These are phyloP conservation scores for Hypoxylon sp. DNA, from an alignment of 2,329 filamentous ascomycete genomes.

Conservation along the genomic window DNA sequence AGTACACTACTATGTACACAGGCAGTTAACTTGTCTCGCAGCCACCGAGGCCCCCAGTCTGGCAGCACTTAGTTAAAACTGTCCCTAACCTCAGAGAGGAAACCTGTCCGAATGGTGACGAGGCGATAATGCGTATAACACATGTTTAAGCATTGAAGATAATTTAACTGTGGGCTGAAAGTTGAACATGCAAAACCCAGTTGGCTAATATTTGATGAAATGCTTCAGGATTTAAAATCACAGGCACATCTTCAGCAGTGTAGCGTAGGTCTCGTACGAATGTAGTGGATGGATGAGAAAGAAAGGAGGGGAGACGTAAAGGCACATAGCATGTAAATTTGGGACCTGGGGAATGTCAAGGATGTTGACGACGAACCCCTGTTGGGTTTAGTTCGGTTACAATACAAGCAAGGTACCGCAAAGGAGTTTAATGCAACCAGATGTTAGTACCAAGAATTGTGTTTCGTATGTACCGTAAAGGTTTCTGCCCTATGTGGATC, in stretches of 20 bases:
- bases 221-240: slow-evolving; percentile 29
- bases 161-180: slow-evolving; percentile 26
- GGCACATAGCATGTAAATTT: background rate
- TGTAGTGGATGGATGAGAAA: slow-evolving; percentile 9
- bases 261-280: background rate
- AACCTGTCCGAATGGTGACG: slow-evolving; percentile 36
- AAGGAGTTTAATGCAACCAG: slow-evolving; percentile 8
- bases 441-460: background rate
- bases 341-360: slow-evolving; percentile 44
- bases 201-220: slow-evolving; percentile 27
- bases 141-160: slow-evolving; percentile 35
- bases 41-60: slow-evolving; percentile 38
- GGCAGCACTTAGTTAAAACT: slow-evolving; percentile 30
- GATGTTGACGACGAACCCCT: slow-evolving; percentile 32
- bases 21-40: slow-evolving; percentile 39
- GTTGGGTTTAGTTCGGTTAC: slow-evolving; percentile 6
- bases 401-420: slow-evolving; percentile 33
- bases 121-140: slow-evolving; percentile 15
- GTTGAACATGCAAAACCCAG: slow-evolving; percentile 23
- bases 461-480: slow-evolving; percentile 16
- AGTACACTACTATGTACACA: slow-evolving; percentile 28
- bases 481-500: slow-evolving; percentile 14
- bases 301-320: slow-evolving; percentile 5
- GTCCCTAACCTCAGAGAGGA: slow-evolving; percentile 42
- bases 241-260: slow-evolving; percentile 17